Base-by-base conservation (phyloP, 2,329 filamentous ascomycete species). In the Emergomyces pasteurianus region DNA sequence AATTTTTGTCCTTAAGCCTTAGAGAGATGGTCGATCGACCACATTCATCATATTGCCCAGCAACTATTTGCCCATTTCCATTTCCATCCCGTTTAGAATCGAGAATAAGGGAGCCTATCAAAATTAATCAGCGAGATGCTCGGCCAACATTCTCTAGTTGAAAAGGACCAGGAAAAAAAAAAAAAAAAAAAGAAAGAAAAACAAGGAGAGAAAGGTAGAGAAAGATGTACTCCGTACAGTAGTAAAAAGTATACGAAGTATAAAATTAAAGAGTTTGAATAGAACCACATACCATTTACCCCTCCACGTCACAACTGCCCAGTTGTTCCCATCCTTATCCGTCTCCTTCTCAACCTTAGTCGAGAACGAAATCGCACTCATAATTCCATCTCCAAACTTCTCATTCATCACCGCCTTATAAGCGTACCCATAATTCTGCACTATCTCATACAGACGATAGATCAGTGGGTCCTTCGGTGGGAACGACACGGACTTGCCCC, bases 331-430 rank as follows among this genome's bases (percentile, higher is more conserved):
- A 68, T 89, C 83, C 63, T 88, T 85, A 72, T 96, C 92, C 1
- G 86, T 86, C 82, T 97, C 92, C 82, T 95, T 95, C 73, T 96
- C 90, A 2, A 97, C 88, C 71, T 90, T 90, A 0, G 90, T 95
- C 58, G 85, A 88, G 74, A 96, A 96, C 18, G 86, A 85, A 70
- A 96, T 96, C 0, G 92, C 92, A 71, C 90, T 95, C 92, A 97
- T 96, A 71, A 97, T 97, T 0, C 92, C 92, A 71, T 92, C 88
- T 0, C 88, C 88, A 71, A 90, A 91, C 80, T 96, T 96, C 82
- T 97, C 92, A 67, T 97, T 96, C 74, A 96, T 73, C 4, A 97
- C 83, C 0, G 91, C 92, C 81, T 96, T 96, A 77, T 95, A 96
- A 0, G 92, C 89, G 73, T 96, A 95, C 0, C 92, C 92, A 70